phyloP scores from a whole-genome alignment of 1,284 basidiomycete genomes.

The Abortiporus biennis region DNA sequence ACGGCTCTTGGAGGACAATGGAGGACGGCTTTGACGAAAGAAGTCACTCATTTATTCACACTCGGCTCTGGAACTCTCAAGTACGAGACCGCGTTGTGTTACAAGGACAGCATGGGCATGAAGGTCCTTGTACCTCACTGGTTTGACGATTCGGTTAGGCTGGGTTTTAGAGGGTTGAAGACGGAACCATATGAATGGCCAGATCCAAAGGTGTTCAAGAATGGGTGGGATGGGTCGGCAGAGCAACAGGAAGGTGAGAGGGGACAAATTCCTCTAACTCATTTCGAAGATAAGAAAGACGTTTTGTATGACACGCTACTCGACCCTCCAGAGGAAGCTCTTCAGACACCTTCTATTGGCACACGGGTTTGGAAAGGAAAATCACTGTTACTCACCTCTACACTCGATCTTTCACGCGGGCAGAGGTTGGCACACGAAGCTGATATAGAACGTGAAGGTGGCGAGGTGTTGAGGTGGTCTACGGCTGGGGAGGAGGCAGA shows the following conservation, averaged over 20 bases:
- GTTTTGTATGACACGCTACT: constrained; percentile 36
- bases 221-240: constrained; percentile 14
- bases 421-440: constrained; percentile 49
- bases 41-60: constrained; percentile 83
- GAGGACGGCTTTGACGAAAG: constrained; percentile 67
- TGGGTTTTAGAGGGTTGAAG: constrained; percentile 51
- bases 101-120: constrained; percentile 45
- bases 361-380: constrained; percentile 41
- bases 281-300: constrained; percentile 18
- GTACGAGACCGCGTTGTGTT: constrained; percentile 59
- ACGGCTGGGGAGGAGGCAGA: constrained; percentile 25
- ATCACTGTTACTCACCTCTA: constrained; percentile 53
- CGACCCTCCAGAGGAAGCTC: background rate
- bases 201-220: constrained; percentile 44
- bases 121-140: constrained; percentile 72
- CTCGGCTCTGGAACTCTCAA: constrained; percentile 44
- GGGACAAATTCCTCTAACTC: too few species aligned
- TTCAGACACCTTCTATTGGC: constrained; percentile 10
- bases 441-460: constrained; percentile 52
- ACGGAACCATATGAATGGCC: constrained; percentile 72
- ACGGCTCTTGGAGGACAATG: constrained; percentile 79
- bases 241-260: constrained; percentile 15
- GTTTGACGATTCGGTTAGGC: constrained; percentile 75
- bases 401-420: constrained; percentile 43
- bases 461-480: constrained; percentile 38